Conservation (phyloP, 306 rosid genomes). For the Bauhinia variegata region DNA sequence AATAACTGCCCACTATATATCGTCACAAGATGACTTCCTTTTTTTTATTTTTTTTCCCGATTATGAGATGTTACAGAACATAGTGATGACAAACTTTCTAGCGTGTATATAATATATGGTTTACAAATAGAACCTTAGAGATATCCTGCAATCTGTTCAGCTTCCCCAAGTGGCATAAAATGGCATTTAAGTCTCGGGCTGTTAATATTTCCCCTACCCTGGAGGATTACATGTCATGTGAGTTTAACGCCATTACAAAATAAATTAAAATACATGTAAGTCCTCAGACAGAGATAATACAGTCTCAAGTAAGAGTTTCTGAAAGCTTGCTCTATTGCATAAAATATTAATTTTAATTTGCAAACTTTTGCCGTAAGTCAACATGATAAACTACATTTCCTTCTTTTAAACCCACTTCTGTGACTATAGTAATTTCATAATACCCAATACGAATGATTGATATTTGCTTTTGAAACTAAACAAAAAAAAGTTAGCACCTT, state of each 20-base stretch:
- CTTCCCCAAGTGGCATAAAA: constrained; percentile 60
- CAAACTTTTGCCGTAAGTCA: not conserved
- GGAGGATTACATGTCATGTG: constrained; percentile 16
- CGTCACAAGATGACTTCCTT: too few species aligned
- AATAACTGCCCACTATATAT: too few species aligned
- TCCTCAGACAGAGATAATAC: not conserved
- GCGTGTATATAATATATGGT: not conserved
- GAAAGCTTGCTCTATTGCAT: not conserved
- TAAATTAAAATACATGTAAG: too few species aligned
- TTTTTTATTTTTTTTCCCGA: not conserved
- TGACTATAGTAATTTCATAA: not conserved
- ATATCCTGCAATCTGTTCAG: constrained; percentile 56
- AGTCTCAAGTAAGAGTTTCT: not conserved
- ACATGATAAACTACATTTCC: not conserved
- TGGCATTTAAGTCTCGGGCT: constrained; percentile 76
- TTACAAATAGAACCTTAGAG: constrained; percentile 60
- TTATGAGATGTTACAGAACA: not conserved
- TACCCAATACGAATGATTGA: too few species aligned
- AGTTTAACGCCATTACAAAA: not conserved
- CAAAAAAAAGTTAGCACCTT: constrained; percentile 43
- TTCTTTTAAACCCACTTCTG: not conserved
- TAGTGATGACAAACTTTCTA: not conserved
- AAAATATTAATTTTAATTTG: not conserved
- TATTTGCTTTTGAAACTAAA: too few species aligned
- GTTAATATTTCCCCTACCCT: constrained; percentile 65